A percentile compares a stretch with the other conserved stretches of the same genome.
phyloP scores from a whole-genome alignment of 2,329 filamentous ascomycete genomes.

The Aspergillus fructus region DNA sequence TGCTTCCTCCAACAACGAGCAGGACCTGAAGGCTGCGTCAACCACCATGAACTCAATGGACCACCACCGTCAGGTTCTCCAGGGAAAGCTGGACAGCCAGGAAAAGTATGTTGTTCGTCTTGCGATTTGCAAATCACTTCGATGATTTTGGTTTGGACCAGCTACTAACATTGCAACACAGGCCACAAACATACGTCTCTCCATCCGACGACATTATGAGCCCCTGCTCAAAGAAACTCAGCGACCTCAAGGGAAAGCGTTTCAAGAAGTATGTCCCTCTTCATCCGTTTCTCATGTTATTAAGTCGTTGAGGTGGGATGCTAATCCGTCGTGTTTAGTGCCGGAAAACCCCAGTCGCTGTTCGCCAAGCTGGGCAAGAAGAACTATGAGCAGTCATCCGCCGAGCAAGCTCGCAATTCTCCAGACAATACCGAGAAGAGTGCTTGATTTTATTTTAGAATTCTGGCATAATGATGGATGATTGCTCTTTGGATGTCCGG shows the following conservation, averaged over 20 bases:
- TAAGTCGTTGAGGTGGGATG: background rate
- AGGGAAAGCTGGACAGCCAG: slow-evolving; percentile 40
- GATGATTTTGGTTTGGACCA: background rate
- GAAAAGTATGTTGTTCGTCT: slow-evolving; percentile 33
- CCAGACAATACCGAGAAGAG: slow-evolving; percentile 4
- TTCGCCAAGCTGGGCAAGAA: slow-evolving; percentile 50
- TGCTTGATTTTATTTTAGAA: background rate
- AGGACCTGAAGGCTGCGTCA: slow-evolving; percentile 22
- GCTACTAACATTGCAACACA: slow-evolving; percentile 11
- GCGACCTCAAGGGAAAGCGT: slow-evolving; percentile 50
- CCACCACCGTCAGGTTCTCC: slow-evolving; percentile 43
- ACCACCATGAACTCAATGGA: slow-evolving; percentile 41
- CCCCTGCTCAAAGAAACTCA: slow-evolving; percentile 51
- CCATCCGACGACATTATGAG: slow-evolving; percentile 52
- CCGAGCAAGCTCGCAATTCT: slow-evolving; percentile 13
- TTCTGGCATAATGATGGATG: background rate
- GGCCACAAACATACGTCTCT: slow-evolving; percentile 44
- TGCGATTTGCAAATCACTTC: too few species aligned
- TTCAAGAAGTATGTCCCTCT: slow-evolving; percentile 43
- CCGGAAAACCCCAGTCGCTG: slow-evolving; percentile 44
- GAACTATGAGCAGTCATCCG: slow-evolving; percentile 40
- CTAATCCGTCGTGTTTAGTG: slow-evolving; percentile 22
- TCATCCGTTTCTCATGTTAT: too few species aligned
- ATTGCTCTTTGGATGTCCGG: background rate
- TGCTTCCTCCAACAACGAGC: slow-evolving; percentile 21